Evolutionary conservation across 495 filamentous ascomycete genomes (phyloP).

Genomic region (Penicillium bialowiezense): DNA sequence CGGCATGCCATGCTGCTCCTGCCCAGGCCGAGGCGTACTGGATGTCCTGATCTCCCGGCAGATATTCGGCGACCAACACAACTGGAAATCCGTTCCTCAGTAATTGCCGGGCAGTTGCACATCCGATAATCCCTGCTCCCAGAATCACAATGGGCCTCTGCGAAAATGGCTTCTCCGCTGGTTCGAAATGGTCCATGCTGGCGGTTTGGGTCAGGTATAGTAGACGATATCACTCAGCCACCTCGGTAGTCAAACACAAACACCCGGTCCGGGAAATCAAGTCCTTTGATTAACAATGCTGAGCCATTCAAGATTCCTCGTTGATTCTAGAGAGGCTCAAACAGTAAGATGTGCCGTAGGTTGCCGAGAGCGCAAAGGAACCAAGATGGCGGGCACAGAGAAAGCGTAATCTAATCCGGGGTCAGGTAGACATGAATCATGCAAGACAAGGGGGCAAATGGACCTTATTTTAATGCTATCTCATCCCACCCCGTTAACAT

Average conservation of each 20-base stretch:
- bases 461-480: background rate
- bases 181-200: constrained; percentile 20
- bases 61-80: constrained; percentile 38
- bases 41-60: constrained; percentile 42
- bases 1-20: constrained; percentile 46
- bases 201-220: background rate
- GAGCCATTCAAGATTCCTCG: too few species aligned
- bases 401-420: too few species aligned
- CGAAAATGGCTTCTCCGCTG: constrained; percentile 24
- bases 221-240: too few species aligned
- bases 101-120: constrained; percentile 38
- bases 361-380: too few species aligned
- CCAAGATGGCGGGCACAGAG: too few species aligned
- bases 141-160: constrained; percentile 41
- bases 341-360: too few species aligned
- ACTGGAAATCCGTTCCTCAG: constrained; percentile 38
- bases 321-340: too few species aligned
- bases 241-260: background rate
- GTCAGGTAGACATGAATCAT: too few species aligned
- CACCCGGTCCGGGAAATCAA: background rate
- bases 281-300: too few species aligned
- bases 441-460: background rate
- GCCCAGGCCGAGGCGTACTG: constrained; percentile 46
- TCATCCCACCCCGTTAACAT: background rate
- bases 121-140: constrained; percentile 45